Conservation (phyloP, 768 basidiomycete genomes). For the Leccinellum rugosiceps region DNA sequence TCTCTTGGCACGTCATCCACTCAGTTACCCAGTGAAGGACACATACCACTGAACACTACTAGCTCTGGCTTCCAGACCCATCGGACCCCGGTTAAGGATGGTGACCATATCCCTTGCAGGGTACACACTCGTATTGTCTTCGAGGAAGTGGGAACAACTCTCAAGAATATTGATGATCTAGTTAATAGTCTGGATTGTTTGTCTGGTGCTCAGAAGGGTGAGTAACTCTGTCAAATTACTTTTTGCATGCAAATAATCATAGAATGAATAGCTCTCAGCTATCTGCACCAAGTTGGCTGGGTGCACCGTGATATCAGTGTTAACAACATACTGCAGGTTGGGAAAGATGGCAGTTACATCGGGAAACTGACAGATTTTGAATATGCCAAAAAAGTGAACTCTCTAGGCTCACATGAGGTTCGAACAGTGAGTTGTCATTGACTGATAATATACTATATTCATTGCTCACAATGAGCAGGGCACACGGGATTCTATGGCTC, state of each 20-base stretch:
- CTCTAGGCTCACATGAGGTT: neutral
- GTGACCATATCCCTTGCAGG: neutral
- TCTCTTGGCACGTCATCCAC: too few relatives aligned
- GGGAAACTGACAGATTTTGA: conserved; percentile 15
- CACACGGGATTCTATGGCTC: neutral
- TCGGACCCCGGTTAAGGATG: too few relatives aligned
- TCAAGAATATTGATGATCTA: neutral
- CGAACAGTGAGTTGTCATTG: conserved; percentile 6
- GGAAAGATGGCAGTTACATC: neutral
- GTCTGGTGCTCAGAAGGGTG: neutral
- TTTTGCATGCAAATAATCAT: neutral
- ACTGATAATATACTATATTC: neutral
- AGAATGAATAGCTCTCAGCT: neutral
- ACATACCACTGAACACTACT: too few relatives aligned
- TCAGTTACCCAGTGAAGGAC: too few relatives aligned
- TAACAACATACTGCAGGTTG: neutral
- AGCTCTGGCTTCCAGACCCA: too few relatives aligned
- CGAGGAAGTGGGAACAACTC: neutral
- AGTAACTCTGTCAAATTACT: neutral
- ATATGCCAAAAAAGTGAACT: conserved; percentile 4
- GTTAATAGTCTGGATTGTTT: neutral
- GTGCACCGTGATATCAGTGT: conserved; percentile 6
- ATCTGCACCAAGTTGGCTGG: conserved; percentile 4
- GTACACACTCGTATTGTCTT: neutral
- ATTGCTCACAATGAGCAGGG: neutral